Percentiles rank a stretch among this genome's conserved stretches.
Conservation (phyloP, 176 grass and related monocot species). For the Musa itinerans region DNA sequence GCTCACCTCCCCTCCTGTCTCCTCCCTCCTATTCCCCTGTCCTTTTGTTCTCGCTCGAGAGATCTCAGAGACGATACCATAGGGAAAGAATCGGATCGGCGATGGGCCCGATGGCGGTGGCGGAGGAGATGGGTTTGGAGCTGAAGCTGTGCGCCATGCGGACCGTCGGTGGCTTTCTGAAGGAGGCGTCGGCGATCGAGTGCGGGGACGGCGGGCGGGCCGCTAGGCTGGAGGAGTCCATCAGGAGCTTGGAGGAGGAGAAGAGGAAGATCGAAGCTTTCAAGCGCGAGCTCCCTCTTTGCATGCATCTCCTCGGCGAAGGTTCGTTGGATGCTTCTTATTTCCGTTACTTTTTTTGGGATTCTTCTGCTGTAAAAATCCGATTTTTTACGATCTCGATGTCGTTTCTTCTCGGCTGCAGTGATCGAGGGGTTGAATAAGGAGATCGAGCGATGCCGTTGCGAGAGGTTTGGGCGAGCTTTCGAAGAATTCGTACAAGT, state of each 20-base stretch:
- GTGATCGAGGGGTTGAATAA: constrained; percentile 73
- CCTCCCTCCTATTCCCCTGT: not conserved
- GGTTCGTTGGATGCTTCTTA: constrained; percentile 27
- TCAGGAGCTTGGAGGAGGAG: constrained; percentile 62
- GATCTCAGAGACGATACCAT: not conserved
- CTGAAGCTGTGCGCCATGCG: constrained; percentile 43
- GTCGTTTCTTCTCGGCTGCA: constrained; percentile 1
- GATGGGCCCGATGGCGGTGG: constrained; percentile 31
- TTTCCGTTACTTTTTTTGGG: not conserved
- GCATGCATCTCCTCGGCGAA: constrained; percentile 48
- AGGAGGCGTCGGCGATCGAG: not conserved
- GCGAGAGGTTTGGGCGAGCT: constrained; percentile 3
- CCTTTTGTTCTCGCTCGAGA: not conserved
- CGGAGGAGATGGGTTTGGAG: constrained; percentile 31
- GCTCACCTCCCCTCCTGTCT: too few species aligned
- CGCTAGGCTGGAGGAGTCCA: constrained; percentile 39
- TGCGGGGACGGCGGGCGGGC: constrained; percentile 23
- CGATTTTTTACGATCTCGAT: not conserved
- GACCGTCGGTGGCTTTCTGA: constrained; percentile 32
- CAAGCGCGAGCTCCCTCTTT: constrained; percentile 76
- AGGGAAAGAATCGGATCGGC: not conserved
- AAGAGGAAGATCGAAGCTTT: constrained; percentile 70
- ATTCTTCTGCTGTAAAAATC: not conserved
- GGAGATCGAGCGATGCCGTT: constrained; percentile 41
- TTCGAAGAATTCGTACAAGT: constrained; percentile 17